These are phyloP conservation scores for Knufia petricola DNA, from an alignment of 2,329 filamentous ascomycete genomes.

Conservation along the genomic window DNA sequence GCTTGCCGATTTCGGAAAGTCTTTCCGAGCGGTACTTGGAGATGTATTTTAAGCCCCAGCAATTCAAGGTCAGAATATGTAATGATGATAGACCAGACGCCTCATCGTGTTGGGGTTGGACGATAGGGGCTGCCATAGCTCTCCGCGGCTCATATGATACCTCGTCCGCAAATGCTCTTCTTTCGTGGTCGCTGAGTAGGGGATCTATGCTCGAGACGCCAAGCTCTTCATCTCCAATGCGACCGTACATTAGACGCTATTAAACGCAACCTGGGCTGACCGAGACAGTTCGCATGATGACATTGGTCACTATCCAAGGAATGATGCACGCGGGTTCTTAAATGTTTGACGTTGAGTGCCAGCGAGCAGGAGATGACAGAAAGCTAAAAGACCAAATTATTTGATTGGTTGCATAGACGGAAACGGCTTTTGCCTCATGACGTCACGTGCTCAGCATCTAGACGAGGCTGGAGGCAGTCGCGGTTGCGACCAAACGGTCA, in stretches of 20 bases:
- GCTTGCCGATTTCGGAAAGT: slow-evolving; percentile 71
- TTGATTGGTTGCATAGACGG: too few species aligned
- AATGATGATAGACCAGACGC: slow-evolving; percentile 38
- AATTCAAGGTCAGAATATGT: slow-evolving; percentile 81
- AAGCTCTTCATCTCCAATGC: background rate
- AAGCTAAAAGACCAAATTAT: background rate
- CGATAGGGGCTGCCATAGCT: slow-evolving; percentile 22
- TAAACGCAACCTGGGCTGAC: background rate
- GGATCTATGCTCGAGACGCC: background rate
- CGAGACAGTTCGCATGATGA: background rate
- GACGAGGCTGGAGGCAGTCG: too few species aligned
- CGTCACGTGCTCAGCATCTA: too few species aligned
- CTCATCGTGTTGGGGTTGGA: slow-evolving; percentile 39
- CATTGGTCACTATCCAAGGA: background rate
- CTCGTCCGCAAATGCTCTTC: background rate
- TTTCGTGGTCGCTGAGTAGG: background rate
- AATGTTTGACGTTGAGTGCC: too few species aligned
- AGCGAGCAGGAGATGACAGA: background rate
- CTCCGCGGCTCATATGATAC: background rate
- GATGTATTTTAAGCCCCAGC: slow-evolving; percentile 89
- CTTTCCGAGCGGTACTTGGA: slow-evolving; percentile 68
- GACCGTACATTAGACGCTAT: background rate
- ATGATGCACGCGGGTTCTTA: too few species aligned
- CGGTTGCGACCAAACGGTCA: too few species aligned
- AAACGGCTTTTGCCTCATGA: too few species aligned